These are phyloP conservation scores for Podaxis carcinomalis DNA, from an alignment of 768 basidiomycete species.

Conservation along the genomic window DNA sequence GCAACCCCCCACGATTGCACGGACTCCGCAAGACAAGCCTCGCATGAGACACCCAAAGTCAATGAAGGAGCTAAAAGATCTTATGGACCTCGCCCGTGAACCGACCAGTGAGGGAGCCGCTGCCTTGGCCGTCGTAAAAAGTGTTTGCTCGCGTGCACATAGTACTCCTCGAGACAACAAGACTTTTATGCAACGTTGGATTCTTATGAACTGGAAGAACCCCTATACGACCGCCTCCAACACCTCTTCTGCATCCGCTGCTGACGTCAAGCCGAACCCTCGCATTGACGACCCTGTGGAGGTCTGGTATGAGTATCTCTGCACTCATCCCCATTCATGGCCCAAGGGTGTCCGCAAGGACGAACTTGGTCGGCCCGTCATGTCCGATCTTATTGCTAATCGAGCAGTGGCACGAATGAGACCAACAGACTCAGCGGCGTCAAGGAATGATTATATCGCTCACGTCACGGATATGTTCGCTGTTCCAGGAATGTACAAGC, in stretches of 20 bases:
- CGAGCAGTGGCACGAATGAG: conserved; percentile 46
- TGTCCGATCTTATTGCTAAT: conserved; percentile 42
- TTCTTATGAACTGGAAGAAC: conserved; percentile 41
- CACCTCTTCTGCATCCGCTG: conserved; percentile 7
- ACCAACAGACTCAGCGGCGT: conserved; percentile 19
- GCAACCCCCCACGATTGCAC: conserved; percentile 8
- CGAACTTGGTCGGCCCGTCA: conserved; percentile 29
- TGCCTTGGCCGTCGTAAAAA: conserved; percentile 37
- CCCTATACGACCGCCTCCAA: conserved; percentile 16
- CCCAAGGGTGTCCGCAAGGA: conserved; percentile 44
- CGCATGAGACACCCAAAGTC: conserved; percentile 24
- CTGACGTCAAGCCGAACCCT: conserved; percentile 33
- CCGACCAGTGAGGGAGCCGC: conserved; percentile 32
- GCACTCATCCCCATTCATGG: conserved; percentile 39
- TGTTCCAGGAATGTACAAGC: conserved; percentile 33
- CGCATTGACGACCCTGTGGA: conserved; percentile 43
- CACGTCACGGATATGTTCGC: conserved; percentile 36
- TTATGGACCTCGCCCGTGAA: conserved; percentile 39
- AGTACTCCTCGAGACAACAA: conserved; percentile 38
- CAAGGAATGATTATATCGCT: conserved; percentile 23
- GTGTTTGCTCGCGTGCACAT: conserved; percentile 41
- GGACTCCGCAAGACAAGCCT: conserved; percentile 12
- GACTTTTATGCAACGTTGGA: conserved; percentile 37
- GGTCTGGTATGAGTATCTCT: conserved; percentile 41
- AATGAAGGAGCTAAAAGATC: conserved; percentile 36